A percentile compares a stretch with the other conserved stretches of the same genome.
Evolutionary conservation across 177 flowering plant species (phyloP).

Genomic region (Vitis hybrid): DNA sequence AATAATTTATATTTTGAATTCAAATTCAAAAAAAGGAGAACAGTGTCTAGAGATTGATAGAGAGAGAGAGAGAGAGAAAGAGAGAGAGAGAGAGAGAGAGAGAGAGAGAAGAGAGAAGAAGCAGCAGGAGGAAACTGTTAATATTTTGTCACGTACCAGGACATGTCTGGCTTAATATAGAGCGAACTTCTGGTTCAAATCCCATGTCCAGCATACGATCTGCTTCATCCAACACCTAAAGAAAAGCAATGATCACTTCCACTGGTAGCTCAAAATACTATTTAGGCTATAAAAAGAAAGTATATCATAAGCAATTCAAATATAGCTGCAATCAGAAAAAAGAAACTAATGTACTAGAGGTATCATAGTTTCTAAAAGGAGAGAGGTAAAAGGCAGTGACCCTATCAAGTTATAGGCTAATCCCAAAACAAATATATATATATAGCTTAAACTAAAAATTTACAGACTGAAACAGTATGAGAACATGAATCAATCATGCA

Average conservation of each 20-base stretch:
- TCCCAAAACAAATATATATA: too few species aligned
- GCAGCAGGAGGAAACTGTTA: not conserved
- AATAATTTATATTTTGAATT: too few species aligned
- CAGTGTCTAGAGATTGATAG: not conserved
- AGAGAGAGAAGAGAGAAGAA: not conserved
- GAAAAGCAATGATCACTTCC: constrained; percentile 2
- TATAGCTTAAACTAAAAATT: too few species aligned
- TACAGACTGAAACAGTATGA: too few species aligned
- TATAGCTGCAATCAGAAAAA: not conserved
- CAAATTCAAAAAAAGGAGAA: too few species aligned
- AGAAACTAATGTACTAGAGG: too few species aligned
- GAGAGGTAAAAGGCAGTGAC: too few species aligned
- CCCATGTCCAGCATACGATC: constrained; percentile 99
- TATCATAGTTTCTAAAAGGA: too few species aligned
- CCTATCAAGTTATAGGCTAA: too few species aligned
- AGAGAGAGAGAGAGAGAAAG: not conserved
- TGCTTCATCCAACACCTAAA: constrained; percentile 96
- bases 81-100: not conserved
- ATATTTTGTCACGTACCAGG: constrained; percentile 47
- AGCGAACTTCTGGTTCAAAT: constrained; percentile 95
- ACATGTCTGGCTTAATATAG: constrained; percentile 75
- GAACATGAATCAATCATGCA: too few species aligned
- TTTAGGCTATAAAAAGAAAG: not conserved
- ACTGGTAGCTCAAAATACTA: not conserved
- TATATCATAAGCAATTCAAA: not conserved